Base-by-base conservation (phyloP, 2,329 filamentous ascomycete species). In the Parascedosporium putredinis region DNA sequence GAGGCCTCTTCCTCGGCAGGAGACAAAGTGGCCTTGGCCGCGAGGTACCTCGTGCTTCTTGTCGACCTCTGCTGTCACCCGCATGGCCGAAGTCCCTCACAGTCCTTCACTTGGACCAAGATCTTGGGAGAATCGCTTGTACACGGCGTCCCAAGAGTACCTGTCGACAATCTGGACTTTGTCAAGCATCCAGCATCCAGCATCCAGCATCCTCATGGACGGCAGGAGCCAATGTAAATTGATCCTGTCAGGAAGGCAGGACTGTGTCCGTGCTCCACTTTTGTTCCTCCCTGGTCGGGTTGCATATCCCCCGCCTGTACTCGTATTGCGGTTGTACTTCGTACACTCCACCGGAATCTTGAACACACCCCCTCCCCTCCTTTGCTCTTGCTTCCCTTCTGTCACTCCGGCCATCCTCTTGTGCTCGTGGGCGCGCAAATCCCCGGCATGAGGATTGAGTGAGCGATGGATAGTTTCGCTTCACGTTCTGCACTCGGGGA, bases 221-320 rank as follows among this genome's bases (percentile, higher is more conserved):
- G 38, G 38, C 38, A 42, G 38, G 20, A 42, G 10, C 16, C 7
- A 24, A 16, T 23, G 38, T 22, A 7, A 6, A 42, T 16, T 16
- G 38, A 42, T 42, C 38, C 38, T 42, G 38, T 42, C 38, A 42
- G 38, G 20, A 42, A 36, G 7, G 16, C 33, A 36, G n/a, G n/a
- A 36, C 16, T 36, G 23, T 42, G 38, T 42, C 38, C 38, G 38
- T 42, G 38, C 38, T 42, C 38, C 38, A 42, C 38, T 42, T 42
- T 20, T 24, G 16, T 42, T 42, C 38, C 38, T 42, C 38, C 38
- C 38, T 42, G 38, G 38, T 42, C 38, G 38, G 20, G 38, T 42
- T 42, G 38, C 38, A 42, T 42, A 42, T 42, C 38, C 38, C 38
- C 38, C 38, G 38, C 18, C n/a, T 42, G 38, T 42, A 42, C 38